Evolutionary conservation across 2,329 filamentous ascomycete genomes (phyloP).

Genomic region (Neoascochyta sp.): DNA sequence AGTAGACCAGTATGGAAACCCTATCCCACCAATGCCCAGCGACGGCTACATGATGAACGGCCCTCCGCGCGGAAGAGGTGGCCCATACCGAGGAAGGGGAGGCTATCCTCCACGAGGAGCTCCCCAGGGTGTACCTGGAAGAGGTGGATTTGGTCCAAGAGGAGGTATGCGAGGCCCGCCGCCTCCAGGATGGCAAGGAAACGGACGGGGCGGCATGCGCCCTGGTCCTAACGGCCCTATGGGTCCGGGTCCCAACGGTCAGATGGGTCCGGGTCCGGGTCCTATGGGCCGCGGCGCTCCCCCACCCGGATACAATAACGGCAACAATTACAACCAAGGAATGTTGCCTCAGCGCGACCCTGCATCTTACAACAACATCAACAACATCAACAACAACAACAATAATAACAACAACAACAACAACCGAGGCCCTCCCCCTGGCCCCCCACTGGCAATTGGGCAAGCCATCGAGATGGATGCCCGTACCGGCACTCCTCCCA

Average conservation of each 20-base stretch:
- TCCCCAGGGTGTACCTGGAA: constrained; percentile 29
- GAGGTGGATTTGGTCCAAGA: constrained; percentile 38
- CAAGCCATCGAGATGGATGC: constrained; percentile 80
- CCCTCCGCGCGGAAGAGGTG: constrained; percentile 41
- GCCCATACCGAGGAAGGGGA: constrained; percentile 38
- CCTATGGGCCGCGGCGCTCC: constrained; percentile 42
- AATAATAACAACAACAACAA: constrained; percentile 8
- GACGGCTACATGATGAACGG: constrained; percentile 44
- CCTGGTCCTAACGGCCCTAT: constrained; percentile 30
- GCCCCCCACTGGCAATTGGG: constrained; percentile 47
- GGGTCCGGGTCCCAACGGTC: constrained; percentile 31
- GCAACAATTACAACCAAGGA: constrained; percentile 32
- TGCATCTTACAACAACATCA: constrained; percentile 42
- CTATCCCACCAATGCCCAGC: constrained; percentile 44
- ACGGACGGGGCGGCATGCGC: constrained; percentile 34
- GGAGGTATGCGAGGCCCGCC: constrained; percentile 41
- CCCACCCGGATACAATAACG: constrained; percentile 43
- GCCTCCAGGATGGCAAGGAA: constrained; percentile 41
- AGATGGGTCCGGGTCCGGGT: constrained; percentile 35
- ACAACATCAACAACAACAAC: too few relatives aligned
- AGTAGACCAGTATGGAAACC: constrained; percentile 65
- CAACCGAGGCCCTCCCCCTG: constrained; percentile 55
- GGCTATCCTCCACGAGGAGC: constrained; percentile 38
- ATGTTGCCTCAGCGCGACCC: constrained; percentile 42
- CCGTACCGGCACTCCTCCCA: constrained; percentile 35